These are phyloP conservation scores for Psidium guajava DNA, from an alignment of 345 rosid genomes.

Conservation along the genomic window DNA sequence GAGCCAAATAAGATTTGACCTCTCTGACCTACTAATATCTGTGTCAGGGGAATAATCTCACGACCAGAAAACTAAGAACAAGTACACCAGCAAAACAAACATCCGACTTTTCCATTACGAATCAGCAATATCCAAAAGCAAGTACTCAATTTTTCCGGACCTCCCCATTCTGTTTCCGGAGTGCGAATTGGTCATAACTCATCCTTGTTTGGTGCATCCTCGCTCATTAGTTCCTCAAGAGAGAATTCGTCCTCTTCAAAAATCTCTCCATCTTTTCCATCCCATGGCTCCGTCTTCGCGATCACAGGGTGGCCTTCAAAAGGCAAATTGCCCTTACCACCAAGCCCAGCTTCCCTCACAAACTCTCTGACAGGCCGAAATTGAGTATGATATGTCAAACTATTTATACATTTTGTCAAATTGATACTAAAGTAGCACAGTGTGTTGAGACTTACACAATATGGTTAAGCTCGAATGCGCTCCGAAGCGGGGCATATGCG, in stretches of 20 bases:
- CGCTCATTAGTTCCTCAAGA: slow-evolving; percentile 88
- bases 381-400: not conserved
- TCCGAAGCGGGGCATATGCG: slow-evolving; percentile 88
- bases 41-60: not conserved
- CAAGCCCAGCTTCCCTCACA: slow-evolving; percentile 77
- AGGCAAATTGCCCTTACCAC: slow-evolving; percentile 96
- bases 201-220: slow-evolving; percentile 36
- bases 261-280: slow-evolving; percentile 79
- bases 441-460: slow-evolving; percentile 43
- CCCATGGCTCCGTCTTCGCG: slow-evolving; percentile 72
- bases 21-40: not conserved
- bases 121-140: not conserved
- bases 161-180: not conserved
- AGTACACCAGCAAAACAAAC: not conserved
- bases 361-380: slow-evolving; percentile 51
- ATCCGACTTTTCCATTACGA: not conserved
- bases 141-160: not conserved
- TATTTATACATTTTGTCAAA: not conserved
- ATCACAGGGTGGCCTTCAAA: slow-evolving; percentile 45
- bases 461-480: slow-evolving; percentile 87
- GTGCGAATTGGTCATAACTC: slow-evolving; percentile 30
- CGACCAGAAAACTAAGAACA: not conserved
- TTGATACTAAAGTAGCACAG: not conserved
- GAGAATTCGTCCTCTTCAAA: slow-evolving; percentile 89
- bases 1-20: not conserved